Percentiles rank a stretch among this genome's conserved stretches.
Conservation (phyloP, 768 basidiomycete genomes). For the Kwoniella dejecticola region DNA sequence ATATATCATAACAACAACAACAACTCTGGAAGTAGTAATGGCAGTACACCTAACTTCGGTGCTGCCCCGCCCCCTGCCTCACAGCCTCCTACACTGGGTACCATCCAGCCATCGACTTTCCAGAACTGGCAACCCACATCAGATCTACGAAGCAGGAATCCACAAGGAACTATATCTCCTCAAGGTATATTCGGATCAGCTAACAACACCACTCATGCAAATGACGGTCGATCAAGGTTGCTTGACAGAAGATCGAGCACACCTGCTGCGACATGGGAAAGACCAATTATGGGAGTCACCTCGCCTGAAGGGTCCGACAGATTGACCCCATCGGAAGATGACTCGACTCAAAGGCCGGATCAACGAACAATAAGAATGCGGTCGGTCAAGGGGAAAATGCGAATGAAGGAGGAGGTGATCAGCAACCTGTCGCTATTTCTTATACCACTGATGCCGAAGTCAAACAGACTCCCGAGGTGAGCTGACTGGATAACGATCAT, state of each 20-base stretch:
- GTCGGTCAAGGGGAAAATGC: too few relatives aligned
- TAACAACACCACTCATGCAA: background rate
- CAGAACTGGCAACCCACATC: constrained; percentile 15
- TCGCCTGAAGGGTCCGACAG: constrained; percentile 6
- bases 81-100: constrained; percentile 12
- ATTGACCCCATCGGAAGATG: constrained; percentile 3
- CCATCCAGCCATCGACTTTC: constrained; percentile 21
- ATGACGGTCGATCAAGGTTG: background rate
- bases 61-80: background rate
- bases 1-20: background rate
- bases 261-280: constrained; percentile 14
- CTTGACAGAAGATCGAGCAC: constrained; percentile 17
- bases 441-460: constrained; percentile 27
- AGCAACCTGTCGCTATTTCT: background rate
- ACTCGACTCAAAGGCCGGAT: background rate
- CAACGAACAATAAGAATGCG: background rate
- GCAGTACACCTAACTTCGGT: constrained; percentile 2
- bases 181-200: constrained; percentile 3
- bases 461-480: constrained; percentile 25
- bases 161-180: constrained; percentile 20
- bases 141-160: background rate
- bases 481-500: background rate
- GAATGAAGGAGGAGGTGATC: background rate
- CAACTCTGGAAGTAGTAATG: background rate
- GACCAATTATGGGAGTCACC: constrained; percentile 1